phyloP scores from a whole-genome alignment of 1,284 basidiomycete species.

The Volvariella surrecta region DNA sequence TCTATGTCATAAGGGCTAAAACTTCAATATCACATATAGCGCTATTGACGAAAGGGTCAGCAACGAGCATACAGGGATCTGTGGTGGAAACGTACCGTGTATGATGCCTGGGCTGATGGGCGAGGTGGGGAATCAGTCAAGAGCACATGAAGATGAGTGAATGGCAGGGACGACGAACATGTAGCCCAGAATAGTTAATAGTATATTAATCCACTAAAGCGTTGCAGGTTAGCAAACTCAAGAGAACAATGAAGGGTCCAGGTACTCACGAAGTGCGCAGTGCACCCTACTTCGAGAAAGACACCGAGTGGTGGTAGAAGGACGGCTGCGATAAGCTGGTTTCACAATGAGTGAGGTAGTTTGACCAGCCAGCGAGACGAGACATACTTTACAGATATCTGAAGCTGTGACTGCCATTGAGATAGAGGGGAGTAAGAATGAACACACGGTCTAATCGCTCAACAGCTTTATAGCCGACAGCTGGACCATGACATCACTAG shows the following conservation, averaged over 20 bases:
- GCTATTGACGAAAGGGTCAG: constrained; percentile 29
- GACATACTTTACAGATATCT: constrained; percentile 64
- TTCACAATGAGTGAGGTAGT: constrained; percentile 4
- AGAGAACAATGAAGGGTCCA: constrained; percentile 8
- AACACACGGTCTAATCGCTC: too few relatives aligned
- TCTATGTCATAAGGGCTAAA: constrained; percentile 15
- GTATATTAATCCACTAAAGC: constrained; percentile 56
- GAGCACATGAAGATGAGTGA: constrained; percentile 3
- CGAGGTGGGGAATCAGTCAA: background rate
- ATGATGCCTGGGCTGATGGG: constrained; percentile 59
- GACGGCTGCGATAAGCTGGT: constrained; percentile 52
- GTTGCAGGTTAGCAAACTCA: constrained; percentile 4
- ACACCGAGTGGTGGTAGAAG: constrained; percentile 74
- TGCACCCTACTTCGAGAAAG: constrained; percentile 71
- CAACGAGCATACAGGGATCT: constrained; percentile 6
- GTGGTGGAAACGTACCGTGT: constrained; percentile 38
- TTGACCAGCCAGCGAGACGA: background rate
- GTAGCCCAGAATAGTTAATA: constrained; percentile 63
- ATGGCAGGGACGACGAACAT: constrained; percentile 37
- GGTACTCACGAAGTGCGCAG: constrained; percentile 50
- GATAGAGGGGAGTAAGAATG: constrained; percentile 8
- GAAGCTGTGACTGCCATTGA: constrained; percentile 65
- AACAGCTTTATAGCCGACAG: constrained; percentile 8
- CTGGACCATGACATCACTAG: too few relatives aligned
- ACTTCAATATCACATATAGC: constrained; percentile 65